Evolutionary conservation across 1,284 basidiomycete genomes (phyloP), one percentile per base, ranked within the genome.

Genomic region (Ceratobasidium sp.): DNA sequence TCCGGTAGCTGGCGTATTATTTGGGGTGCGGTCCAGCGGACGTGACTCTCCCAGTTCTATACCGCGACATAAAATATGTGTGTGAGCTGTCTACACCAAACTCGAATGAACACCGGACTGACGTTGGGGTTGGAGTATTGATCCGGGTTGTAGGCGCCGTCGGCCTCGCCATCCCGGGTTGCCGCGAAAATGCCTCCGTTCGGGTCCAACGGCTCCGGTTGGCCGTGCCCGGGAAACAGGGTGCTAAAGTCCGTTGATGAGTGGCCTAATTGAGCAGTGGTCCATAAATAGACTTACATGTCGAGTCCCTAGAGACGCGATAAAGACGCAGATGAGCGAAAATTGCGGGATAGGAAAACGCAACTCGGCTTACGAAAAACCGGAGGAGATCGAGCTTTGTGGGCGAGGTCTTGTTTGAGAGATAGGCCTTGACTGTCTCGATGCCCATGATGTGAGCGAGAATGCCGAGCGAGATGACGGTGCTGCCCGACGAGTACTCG

Each of bases 181-280:
- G 74, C 74, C 50, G 74, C 74, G 52, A 44, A 67, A 76, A 76
- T 76, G 20, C 74, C 74, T 57, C 74, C 74, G 40, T 76, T 76
- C 44, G 50, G 62, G 52, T 76, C 74, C 9, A 64, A 38, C 3
- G 64, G 74, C 46, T 76, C 74, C 23, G 64, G 62, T 67, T 76
- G 74, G 17, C 62, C 74, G 26, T 64, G 74, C 1, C 74, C 74
- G 23, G 62, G 62, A 33, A 76, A 76, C 3, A 76, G 64, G 15
- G 74, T 76, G 2, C 74, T 76, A 17, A 13, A n/a, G 15, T 42
- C 28, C 38, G 33, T 57, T 1, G 48, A 26, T n/a, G 17, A 40
- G n/a, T 20, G 66, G 1, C 5, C 23, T 10, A 48, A 26, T 66
- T 38, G 15, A 15, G 17, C 9, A 48, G n/a, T 26, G 17, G 59